Conservation (phyloP, 768 basidiomycete genomes). For the Auriscalpium microsporum region DNA sequence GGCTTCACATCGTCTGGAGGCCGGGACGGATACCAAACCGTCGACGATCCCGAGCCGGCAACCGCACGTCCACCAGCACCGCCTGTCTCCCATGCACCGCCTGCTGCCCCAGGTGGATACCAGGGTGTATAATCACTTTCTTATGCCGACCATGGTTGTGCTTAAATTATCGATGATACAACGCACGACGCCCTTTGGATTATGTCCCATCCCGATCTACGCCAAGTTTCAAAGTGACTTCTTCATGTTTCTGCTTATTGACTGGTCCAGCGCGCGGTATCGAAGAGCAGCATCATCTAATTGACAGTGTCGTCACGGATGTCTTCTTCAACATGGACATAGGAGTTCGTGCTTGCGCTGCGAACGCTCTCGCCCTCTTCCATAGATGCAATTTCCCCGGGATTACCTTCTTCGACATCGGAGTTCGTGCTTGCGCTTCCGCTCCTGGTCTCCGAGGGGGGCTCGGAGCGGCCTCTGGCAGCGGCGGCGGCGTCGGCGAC, state of each 20-base stretch:
- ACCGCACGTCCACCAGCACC: slow-evolving; percentile 18
- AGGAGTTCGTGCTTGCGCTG: no score
- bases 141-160: background rate
- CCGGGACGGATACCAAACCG: slow-evolving; percentile 29
- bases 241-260: slow-evolving; percentile 29
- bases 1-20: slow-evolving; percentile 27
- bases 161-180: no score
- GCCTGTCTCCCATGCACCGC: slow-evolving; percentile 15
- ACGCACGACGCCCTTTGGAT: no score
- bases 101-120: slow-evolving; percentile 24
- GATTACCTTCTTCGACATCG: no score
- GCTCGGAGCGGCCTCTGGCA: no score
- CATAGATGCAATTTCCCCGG: no score
- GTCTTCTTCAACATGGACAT: no score
- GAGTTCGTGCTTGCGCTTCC: no score
- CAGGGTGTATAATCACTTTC: slow-evolving; percentile 21
- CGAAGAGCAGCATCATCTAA: slow-evolving; percentile 44
- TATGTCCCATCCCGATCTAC: slow-evolving; percentile 37
- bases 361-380: no score
- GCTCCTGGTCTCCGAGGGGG: no score
- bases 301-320: no score
- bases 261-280: slow-evolving; percentile 37
- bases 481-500: no score
- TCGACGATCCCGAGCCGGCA: slow-evolving; percentile 22
- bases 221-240: slow-evolving; percentile 37